Evolutionary conservation across 805 yeast species (phyloP).

Genomic region (Komagataella pastoris): DNA sequence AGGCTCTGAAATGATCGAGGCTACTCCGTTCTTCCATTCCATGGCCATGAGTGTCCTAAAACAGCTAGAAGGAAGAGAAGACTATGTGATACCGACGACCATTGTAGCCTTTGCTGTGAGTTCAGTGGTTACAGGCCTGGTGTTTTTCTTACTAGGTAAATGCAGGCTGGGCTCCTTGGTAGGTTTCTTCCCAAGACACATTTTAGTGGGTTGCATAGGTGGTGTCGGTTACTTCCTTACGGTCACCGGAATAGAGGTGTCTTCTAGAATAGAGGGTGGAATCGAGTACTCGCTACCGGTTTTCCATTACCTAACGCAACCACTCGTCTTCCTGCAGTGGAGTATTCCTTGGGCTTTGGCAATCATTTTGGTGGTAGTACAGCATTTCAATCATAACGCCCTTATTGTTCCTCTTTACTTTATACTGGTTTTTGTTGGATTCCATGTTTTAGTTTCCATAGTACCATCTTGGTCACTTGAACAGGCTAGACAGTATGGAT

Average conservation of each 20-base stretch:
- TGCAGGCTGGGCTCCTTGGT: constrained; percentile 74
- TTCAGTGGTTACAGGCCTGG: constrained; percentile 75
- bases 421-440: constrained; percentile 51
- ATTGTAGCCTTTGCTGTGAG: constrained; percentile 75
- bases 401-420: constrained; percentile 73
- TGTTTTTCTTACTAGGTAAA: constrained; percentile 67
- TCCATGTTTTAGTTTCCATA: constrained; percentile 54
- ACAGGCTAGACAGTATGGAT: constrained; percentile 58
- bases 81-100: constrained; percentile 68
- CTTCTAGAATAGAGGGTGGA: constrained; percentile 70
- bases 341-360: constrained; percentile 56
- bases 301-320: constrained; percentile 29
- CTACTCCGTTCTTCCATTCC: constrained; percentile 95
- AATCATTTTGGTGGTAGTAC: constrained; percentile 41
- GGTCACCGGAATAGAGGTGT: constrained; percentile 84
- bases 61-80: constrained; percentile 26
- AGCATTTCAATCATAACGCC: constrained; percentile 46
- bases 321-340: constrained; percentile 48
- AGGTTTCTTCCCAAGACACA: constrained; percentile 93
- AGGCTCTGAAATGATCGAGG: constrained; percentile 97
- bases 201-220: constrained; percentile 93
- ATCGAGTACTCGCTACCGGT: constrained; percentile 51
- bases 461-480: constrained; percentile 56
- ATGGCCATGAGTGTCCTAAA: constrained; percentile 70
- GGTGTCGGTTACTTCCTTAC: constrained; percentile 93